A percentile compares a stretch with the other conserved stretches of the same genome.
Evolutionary conservation across 2,329 filamentous ascomycete genomes (phyloP).

Genomic region (Grosmannia huntii): DNA sequence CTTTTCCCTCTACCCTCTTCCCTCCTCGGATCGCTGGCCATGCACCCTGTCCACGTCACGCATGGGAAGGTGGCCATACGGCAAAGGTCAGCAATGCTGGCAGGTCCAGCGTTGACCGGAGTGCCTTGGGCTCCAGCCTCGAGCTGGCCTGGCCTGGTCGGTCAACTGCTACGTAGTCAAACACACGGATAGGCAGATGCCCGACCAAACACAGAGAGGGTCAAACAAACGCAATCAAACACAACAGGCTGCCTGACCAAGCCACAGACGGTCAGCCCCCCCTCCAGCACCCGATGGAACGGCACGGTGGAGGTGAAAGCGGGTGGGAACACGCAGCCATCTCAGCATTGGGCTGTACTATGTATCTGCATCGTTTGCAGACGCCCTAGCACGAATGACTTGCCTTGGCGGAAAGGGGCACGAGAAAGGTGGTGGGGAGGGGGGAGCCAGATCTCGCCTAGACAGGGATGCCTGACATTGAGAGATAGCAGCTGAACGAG

Average conservation of each 20-base stretch:
- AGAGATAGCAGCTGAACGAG: not conserved
- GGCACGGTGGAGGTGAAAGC: constrained; percentile 6
- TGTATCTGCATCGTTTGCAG: not conserved
- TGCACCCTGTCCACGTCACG: not conserved
- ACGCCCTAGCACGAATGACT: not conserved
- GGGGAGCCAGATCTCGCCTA: not conserved
- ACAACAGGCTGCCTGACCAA: not conserved
- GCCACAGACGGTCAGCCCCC: not conserved
- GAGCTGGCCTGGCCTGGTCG: not conserved
- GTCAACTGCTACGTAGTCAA: not conserved
- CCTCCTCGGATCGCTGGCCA: too few species aligned
- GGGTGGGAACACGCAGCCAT: not conserved
- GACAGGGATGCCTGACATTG: not conserved
- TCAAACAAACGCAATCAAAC: not conserved
- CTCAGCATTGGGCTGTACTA: not conserved
- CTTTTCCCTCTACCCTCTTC: too few species aligned
- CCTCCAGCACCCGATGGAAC: constrained; percentile 8
- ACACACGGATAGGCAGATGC: not conserved
- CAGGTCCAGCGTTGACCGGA: not conserved
- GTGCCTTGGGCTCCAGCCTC: not conserved
- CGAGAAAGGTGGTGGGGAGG: not conserved
- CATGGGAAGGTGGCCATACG: not conserved
- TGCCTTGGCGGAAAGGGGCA: not conserved
- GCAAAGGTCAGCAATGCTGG: not conserved
- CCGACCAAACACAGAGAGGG: not conserved